Evolutionary conservation across 306 rosid genomes (phyloP).

Genomic region (Rubus parviflorus): DNA sequence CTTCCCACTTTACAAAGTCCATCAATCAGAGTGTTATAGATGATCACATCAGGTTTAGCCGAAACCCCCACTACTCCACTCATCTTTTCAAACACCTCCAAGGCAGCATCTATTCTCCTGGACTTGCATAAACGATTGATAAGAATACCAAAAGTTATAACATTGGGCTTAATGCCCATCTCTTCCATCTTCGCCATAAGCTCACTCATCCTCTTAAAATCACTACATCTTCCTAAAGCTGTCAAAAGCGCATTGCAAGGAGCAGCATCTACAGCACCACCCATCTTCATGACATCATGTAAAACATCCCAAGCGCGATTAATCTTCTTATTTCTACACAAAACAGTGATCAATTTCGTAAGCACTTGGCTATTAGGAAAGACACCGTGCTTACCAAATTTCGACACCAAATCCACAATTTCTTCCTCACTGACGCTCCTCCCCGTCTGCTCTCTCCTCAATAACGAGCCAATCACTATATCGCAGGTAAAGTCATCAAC

Average conservation of each 20-base stretch:
- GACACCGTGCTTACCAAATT: constrained; percentile 43
- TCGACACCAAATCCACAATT: constrained; percentile 47
- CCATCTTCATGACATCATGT: constrained; percentile 41
- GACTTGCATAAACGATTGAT: constrained; percentile 62
- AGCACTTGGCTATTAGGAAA: constrained; percentile 41
- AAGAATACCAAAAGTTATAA: constrained; percentile 65
- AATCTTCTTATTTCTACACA: constrained; percentile 55
- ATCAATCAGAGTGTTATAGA: constrained; percentile 68
- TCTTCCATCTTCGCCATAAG: constrained; percentile 67
- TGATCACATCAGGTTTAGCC: constrained; percentile 58
- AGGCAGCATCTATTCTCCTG: constrained; percentile 68
- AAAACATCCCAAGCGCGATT: constrained; percentile 64
- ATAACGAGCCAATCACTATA: constrained; percentile 44
- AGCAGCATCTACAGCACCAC: constrained; percentile 52
- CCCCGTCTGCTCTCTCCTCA: constrained; percentile 32
- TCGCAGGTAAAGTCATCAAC: constrained; percentile 47
- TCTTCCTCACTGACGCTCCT: constrained; percentile 41
- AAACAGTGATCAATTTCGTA: constrained; percentile 50
- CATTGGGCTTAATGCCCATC: constrained; percentile 48
- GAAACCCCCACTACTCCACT: constrained; percentile 33
- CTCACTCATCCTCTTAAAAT: constrained; percentile 56
- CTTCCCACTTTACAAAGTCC: constrained; percentile 87
- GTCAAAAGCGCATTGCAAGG: constrained; percentile 71
- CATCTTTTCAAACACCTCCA: constrained; percentile 56
- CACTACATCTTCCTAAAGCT: constrained; percentile 51